A percentile compares a stretch with the other conserved stretches of the same genome.
These are phyloP conservation scores for Russula olivacea DNA, from an alignment of 768 basidiomycete species.

Conservation along the genomic window DNA sequence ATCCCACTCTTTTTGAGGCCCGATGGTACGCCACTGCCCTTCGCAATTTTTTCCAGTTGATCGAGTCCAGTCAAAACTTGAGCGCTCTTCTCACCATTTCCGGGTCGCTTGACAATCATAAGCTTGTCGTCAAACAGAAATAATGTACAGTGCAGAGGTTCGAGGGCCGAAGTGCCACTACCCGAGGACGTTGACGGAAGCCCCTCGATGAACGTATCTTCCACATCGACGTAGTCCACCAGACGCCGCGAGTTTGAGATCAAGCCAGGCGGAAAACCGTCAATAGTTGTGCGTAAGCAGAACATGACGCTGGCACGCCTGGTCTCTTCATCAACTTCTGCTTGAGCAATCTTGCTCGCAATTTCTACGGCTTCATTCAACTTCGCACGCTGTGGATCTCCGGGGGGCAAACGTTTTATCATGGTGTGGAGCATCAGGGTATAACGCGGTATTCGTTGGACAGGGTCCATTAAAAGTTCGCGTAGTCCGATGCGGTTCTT, in stretches of 20 bases:
- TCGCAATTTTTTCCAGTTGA: constrained; percentile 65
- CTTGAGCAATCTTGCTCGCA: constrained; percentile 84
- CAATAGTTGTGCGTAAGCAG: constrained; percentile 76
- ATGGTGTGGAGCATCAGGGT: constrained; percentile 89
- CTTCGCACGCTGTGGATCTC: constrained; percentile 72
- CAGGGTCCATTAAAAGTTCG: constrained; percentile 93
- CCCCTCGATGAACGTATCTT: constrained; percentile 62
- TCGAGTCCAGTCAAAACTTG: constrained; percentile 69
- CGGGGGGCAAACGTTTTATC: constrained; percentile 79
- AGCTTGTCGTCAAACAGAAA: constrained; percentile 95
- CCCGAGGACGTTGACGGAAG: constrained; percentile 42
- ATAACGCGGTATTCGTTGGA: constrained; percentile 93
- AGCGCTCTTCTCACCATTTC: constrained; percentile 69
- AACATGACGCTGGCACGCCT: constrained; percentile 85
- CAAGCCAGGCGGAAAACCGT: constrained; percentile 86
- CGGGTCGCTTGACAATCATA: constrained; percentile 82
- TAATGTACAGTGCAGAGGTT: constrained; percentile 73
- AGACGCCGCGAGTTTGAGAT: constrained; percentile 84
- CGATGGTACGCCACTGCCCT: constrained; percentile 52
- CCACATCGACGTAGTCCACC: constrained; percentile 90
- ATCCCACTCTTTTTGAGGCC: constrained; percentile 75
- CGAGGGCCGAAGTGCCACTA: constrained; percentile 33
- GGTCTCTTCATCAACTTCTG: constrained; percentile 89
- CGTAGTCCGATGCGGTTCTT: constrained; percentile 82
- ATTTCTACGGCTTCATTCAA: constrained; percentile 81